Conservation (phyloP, 441 rosid genomes). For the Euphorbia corollata region DNA sequence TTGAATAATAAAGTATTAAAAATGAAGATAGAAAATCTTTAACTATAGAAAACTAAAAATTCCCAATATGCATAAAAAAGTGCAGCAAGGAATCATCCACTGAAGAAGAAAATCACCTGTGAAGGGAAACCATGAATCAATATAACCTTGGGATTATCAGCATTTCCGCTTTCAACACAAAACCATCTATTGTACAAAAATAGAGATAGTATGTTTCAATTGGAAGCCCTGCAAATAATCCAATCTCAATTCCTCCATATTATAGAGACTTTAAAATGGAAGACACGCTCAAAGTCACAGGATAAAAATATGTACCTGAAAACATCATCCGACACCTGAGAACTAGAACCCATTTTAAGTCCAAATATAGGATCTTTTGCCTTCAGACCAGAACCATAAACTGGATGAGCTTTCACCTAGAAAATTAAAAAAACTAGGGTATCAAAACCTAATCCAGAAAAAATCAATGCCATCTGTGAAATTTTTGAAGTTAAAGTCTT, state of each 20-base stretch:
- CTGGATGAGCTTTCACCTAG: conserved; percentile 75
- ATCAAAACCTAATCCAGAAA: neutral
- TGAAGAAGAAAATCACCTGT: conserved; percentile 40
- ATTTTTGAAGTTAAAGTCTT: no score
- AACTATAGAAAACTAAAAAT: neutral
- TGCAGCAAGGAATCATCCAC: neutral
- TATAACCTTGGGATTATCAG: conserved; percentile 49
- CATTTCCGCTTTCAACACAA: conserved; percentile 62
- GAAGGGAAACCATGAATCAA: conserved; percentile 86
- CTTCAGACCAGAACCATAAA: conserved; percentile 53
- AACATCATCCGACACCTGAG: conserved; percentile 65
- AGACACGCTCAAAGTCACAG: neutral
- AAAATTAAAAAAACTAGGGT: neutral
- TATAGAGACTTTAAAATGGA: conserved; percentile 10
- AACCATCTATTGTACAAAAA: conserved; percentile 88
- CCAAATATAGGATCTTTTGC: conserved; percentile 88
- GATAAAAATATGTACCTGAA: conserved; percentile 43
- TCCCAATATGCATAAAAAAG: neutral
- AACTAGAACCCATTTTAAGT: conserved; percentile 67
- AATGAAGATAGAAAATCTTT: neutral
- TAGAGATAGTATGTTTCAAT: conserved; percentile 49
- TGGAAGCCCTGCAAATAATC: conserved; percentile 41
- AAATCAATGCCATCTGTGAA: neutral
- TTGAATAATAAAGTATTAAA: neutral
- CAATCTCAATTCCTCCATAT: conserved; percentile 38